Evolutionary conservation across 2,329 filamentous ascomycete genomes (phyloP).

Genomic region (Penicillium sp.): DNA sequence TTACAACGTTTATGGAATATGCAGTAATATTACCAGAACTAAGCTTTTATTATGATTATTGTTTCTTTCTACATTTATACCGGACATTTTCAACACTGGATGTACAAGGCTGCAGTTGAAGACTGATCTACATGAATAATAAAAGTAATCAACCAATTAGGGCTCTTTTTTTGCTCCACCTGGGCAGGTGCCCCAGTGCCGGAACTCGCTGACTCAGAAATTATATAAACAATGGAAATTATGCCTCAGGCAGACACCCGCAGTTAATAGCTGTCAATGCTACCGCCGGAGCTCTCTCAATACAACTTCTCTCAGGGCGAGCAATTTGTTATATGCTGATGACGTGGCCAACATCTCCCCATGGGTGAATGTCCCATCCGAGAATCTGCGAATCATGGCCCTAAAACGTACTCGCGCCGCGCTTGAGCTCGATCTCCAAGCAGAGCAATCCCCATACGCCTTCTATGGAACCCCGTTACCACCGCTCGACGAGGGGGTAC

Average conservation of each 20-base stretch:
- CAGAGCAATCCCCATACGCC: constrained; percentile 69
- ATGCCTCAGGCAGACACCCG: background rate
- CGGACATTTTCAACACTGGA: no score
- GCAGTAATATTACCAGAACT: no score
- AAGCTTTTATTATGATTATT: no score
- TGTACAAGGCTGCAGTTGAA: background rate
- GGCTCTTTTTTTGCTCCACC: background rate
- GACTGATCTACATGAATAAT: background rate
- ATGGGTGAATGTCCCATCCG: constrained; percentile 4
- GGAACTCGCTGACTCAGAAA: background rate
- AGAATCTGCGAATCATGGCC: constrained; percentile 55
- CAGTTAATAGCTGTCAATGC: background rate
- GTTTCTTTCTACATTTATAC: no score
- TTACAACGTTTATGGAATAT: no score
- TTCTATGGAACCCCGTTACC: constrained; percentile 83
- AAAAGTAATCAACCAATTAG: background rate
- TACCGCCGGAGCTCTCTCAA: background rate
- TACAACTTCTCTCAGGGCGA: background rate
- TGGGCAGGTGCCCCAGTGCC: background rate
- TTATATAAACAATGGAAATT: background rate
- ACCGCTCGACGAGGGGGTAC: constrained; percentile 68
- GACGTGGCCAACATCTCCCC: background rate
- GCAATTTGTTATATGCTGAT: background rate
- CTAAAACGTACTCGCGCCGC: constrained; percentile 74
- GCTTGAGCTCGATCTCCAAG: constrained; percentile 72